Percentiles rank a stretch among this genome's conserved stretches.
These are phyloP conservation scores for Saitozyma sp. DNA, from an alignment of 768 basidiomycete genomes.

Conservation along the genomic window DNA sequence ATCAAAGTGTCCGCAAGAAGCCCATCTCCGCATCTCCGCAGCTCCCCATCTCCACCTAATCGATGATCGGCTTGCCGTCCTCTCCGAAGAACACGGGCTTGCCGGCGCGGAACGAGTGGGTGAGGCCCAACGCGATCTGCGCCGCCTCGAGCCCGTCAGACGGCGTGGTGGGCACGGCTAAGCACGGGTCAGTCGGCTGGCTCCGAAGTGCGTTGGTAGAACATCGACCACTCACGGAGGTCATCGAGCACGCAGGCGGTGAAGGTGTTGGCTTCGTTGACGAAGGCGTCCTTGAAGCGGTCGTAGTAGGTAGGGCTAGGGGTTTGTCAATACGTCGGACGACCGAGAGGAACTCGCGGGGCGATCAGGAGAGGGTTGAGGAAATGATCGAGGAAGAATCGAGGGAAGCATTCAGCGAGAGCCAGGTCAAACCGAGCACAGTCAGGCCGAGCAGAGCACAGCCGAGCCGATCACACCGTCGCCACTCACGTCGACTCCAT, in stretches of 20 bases:
- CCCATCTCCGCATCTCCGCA: too few relatives aligned
- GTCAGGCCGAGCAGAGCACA: too few relatives aligned
- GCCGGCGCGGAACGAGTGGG: slow-evolving; percentile 19
- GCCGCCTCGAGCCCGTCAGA: slow-evolving; percentile 26
- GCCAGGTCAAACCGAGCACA: too few relatives aligned
- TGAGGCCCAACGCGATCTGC: slow-evolving; percentile 27
- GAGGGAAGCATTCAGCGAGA: too few relatives aligned
- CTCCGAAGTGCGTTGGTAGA: background rate
- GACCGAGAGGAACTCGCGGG: background rate
- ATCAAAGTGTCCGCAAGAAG: too few relatives aligned
- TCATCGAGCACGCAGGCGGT: slow-evolving; percentile 25
- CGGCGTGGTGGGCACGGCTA: slow-evolving; percentile 17
- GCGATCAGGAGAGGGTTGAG: too few relatives aligned
- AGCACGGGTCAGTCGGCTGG: too few relatives aligned
- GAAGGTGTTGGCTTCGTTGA: slow-evolving; percentile 25
- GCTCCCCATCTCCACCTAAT: background rate
- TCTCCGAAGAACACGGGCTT: slow-evolving; percentile 25
- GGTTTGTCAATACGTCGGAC: background rate
- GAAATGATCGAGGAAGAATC: too few relatives aligned
- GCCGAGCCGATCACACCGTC: too few relatives aligned
- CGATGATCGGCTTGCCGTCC: slow-evolving; percentile 18
- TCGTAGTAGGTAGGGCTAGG: slow-evolving; percentile 26
- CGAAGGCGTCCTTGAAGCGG: slow-evolving; percentile 32
- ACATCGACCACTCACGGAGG: slow-evolving; percentile 15
- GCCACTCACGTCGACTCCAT: slow-evolving; percentile 27